Percentiles rank a stretch among this genome's conserved stretches.
phyloP scores from a whole-genome alignment of 139 green algal genomes.

The Volvox africanus region DNA sequence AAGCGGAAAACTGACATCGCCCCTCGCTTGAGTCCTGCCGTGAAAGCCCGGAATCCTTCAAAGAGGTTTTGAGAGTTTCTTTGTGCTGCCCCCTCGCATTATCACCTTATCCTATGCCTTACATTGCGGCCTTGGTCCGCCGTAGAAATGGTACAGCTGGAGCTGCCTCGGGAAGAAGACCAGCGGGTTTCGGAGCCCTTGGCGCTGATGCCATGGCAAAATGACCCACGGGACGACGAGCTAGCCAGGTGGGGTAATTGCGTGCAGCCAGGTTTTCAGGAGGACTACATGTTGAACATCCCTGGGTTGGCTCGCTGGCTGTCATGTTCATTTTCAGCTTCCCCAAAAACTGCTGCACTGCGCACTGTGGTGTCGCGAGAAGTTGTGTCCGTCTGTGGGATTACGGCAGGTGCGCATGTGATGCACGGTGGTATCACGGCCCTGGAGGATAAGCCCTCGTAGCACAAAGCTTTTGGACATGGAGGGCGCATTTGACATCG shows the following conservation, averaged over 20 bases:
- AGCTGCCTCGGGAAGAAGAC: neutral
- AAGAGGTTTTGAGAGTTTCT: neutral
- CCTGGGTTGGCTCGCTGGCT: neutral
- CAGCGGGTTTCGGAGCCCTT: neutral
- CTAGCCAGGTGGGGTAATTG: neutral
- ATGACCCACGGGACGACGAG: conserved; percentile 5
- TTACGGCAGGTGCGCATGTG: neutral
- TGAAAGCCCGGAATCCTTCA: neutral
- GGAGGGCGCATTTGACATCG: too few relatives aligned
- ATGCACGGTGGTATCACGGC: neutral
- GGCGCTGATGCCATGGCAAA: neutral
- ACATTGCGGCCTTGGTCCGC: neutral
- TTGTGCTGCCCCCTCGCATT: neutral
- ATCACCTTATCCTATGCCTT: neutral
- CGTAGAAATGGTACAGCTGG: neutral
- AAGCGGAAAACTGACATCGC: too few relatives aligned
- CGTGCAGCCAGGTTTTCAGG: neutral
- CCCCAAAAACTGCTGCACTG: neutral
- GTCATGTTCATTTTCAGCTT: neutral
- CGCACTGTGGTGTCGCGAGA: neutral
- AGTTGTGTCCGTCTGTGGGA: neutral
- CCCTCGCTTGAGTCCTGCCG: neutral
- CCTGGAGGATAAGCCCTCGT: neutral
- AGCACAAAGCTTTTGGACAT: neutral
- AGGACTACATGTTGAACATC: neutral